A percentile compares a stretch with the other conserved stretches of the same genome.
Evolutionary conservation across 2,329 filamentous ascomycete genomes (phyloP).

Genomic region (Diaporthe sp.): DNA sequence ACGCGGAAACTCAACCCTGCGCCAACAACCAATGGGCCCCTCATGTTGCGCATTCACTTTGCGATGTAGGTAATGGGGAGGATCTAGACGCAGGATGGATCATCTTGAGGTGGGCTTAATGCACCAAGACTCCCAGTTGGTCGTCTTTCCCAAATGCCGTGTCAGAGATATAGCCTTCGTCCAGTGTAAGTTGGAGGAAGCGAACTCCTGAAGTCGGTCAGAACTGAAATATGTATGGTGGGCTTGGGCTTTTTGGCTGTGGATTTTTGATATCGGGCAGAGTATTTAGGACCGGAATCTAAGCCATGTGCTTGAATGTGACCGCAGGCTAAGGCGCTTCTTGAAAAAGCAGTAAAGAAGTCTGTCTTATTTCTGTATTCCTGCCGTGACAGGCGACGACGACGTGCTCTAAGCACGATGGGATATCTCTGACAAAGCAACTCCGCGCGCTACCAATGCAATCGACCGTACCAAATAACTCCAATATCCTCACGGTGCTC

Average conservation of each 20-base stretch:
- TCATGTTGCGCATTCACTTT: background rate
- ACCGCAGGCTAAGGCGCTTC: background rate
- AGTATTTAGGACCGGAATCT: background rate
- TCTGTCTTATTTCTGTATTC: background rate
- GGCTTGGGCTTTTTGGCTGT: background rate
- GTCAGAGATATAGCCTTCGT: too few relatives aligned
- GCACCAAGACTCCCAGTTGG: background rate
- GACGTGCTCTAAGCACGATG: background rate
- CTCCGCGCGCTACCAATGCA: constrained; percentile 3
- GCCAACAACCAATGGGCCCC: background rate
- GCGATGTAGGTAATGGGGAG: background rate
- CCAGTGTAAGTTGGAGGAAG: too few relatives aligned
- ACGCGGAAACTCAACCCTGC: too few relatives aligned
- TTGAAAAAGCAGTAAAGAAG: background rate
- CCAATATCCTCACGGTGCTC: constrained; percentile 7
- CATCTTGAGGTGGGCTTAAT: background rate
- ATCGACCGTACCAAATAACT: constrained; percentile 9
- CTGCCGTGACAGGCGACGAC: constrained; percentile 5
- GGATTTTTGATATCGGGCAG: too few relatives aligned
- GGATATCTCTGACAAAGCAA: constrained; percentile 23
- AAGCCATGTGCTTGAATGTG: background rate
- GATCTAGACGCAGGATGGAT: background rate
- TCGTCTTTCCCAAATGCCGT: background rate
- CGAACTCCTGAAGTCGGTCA: background rate
- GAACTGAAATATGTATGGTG: background rate